Base-by-base conservation (phyloP, 257 asterid genomes). In the Ocimum tenuiflorum region DNA sequence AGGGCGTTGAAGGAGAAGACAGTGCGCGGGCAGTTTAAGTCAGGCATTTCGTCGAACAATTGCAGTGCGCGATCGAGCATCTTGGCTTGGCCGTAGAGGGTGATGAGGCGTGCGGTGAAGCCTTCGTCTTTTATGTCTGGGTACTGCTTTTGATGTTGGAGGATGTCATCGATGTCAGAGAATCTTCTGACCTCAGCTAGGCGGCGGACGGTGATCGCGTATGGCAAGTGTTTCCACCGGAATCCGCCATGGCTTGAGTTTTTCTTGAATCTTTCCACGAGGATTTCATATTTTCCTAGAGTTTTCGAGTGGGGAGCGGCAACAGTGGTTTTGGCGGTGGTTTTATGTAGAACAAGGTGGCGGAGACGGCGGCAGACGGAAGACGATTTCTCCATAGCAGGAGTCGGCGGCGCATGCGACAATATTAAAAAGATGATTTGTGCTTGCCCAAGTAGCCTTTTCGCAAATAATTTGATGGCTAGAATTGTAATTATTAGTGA, bases 41-140 rank as follows among this genome's bases (percentile, higher is more conserved):
- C 59, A 17, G 89, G 89, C 81, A 85, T 69, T 80, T 83, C 84
- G 19, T 81, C 87, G 73, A 85, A 85, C 81, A 85, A 35, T 13
- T 81, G 69, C 57, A 62, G 69, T 7, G 89, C 87, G 11, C 68
- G 79, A 4, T 75, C 70, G 8, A 57, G 24, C 92, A 85, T 81
- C 3, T 74, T 72, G 41, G 84, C 80, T 33, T 77, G 12, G 0
- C 89, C 88, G n/a, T 73, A 81, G 0, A 75, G 68, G 23, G 19
- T n/a, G 2, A 83, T 74, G 43, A 83, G 78, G 39, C 78, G 82
- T 52, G 48, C 31, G 8, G 63, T 38, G 42, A 80, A 80, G 47
- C 17, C 12, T 31, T 80, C 85, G 1, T 64, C 11, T 3, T 67
- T 58, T 10, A 80, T 77, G 3, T 77, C 76, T 2, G 60, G 59